phyloP scores from a whole-genome alignment of 2,329 filamentous ascomycete genomes.

The Fusarium nodosum region DNA sequence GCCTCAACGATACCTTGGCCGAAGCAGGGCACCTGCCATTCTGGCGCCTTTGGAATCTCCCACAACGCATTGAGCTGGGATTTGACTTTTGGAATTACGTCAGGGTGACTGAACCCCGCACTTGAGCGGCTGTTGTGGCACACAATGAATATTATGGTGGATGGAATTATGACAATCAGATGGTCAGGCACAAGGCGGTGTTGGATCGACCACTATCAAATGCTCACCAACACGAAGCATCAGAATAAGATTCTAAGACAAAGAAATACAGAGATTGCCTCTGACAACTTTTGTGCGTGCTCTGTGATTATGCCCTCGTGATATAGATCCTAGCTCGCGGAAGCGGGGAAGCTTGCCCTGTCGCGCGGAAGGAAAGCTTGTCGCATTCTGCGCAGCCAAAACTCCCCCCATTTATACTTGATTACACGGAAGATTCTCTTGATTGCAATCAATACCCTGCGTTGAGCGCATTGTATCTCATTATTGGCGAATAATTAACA shows the following conservation, averaged over 20 bases:
- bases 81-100: constrained; percentile 51
- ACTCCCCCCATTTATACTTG: background rate
- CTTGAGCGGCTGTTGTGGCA: constrained; percentile 49
- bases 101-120: constrained; percentile 50
- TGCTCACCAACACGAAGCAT: constrained; percentile 49
- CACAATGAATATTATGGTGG: constrained; percentile 50
- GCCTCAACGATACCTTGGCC: constrained; percentile 48
- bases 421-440: background rate
- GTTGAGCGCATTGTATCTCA: background rate
- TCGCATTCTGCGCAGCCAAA: no score
- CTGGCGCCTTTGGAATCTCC: constrained; percentile 40
- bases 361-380: background rate
- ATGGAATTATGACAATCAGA: constrained; percentile 52
- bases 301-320: constrained; percentile 24
- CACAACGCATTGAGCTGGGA: constrained; percentile 41
- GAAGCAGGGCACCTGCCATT: constrained; percentile 45
- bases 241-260: constrained; percentile 46
- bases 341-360: background rate
- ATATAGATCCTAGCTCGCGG: constrained; percentile 6
- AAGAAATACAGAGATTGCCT: constrained; percentile 47
- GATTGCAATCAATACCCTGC: background rate
- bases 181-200: constrained; percentile 52
- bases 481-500: background rate
- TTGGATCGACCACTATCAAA: constrained; percentile 49
- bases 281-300: constrained; percentile 25